Percentiles rank a stretch among this genome's conserved stretches.
Evolutionary conservation across 2,329 filamentous ascomycete genomes (phyloP).

Genomic region (Colletotrichum zoysiae): DNA sequence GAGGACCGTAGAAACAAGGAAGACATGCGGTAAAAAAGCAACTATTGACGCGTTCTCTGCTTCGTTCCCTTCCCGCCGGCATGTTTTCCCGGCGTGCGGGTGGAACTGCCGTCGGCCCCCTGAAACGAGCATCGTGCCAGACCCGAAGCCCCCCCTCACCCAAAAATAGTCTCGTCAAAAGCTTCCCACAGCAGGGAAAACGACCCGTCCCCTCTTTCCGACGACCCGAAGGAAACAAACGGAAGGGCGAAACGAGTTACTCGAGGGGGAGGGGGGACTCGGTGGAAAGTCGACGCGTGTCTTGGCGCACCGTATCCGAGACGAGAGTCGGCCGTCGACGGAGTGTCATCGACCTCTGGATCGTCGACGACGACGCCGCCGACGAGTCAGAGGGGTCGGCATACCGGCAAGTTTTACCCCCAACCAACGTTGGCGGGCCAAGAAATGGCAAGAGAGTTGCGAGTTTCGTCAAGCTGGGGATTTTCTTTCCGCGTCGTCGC

Average conservation of each 20-base stretch:
- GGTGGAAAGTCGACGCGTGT: not conserved
- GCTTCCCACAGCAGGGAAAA: not conserved
- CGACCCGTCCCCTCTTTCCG: not conserved
- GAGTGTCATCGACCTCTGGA: not conserved
- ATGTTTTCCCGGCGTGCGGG: not conserved
- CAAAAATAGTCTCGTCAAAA: conserved; percentile 10
- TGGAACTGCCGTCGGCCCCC: no score
- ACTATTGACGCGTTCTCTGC: not conserved
- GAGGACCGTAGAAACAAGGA: not conserved
- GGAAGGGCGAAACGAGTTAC: not conserved
- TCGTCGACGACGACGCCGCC: no score
- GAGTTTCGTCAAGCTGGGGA: not conserved
- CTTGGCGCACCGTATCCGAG: not conserved
- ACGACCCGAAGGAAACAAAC: not conserved
- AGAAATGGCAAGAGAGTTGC: not conserved
- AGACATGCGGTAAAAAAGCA: not conserved
- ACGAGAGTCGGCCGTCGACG: not conserved
- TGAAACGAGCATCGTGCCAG: conserved; percentile 16
- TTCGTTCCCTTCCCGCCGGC: not conserved
- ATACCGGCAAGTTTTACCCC: not conserved
- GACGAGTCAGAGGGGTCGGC: not conserved
- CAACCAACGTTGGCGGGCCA: not conserved
- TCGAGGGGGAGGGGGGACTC: not conserved
- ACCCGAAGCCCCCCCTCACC: not conserved
- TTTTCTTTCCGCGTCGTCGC: not conserved